phyloP scores from a whole-genome alignment of 2,329 filamentous ascomycete genomes.

The Fusarium stilboides region DNA sequence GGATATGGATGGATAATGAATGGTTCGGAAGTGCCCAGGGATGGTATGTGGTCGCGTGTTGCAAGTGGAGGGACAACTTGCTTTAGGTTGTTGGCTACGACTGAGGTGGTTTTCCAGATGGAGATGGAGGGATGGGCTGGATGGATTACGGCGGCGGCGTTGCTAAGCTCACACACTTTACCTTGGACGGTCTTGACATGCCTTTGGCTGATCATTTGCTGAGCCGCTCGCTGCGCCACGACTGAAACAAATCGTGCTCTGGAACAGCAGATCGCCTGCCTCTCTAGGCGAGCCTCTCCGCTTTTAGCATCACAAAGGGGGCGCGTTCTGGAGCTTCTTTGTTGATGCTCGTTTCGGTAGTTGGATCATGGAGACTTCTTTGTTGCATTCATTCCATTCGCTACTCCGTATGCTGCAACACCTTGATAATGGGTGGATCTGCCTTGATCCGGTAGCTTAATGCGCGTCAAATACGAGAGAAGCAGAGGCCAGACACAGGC shows the following conservation, averaged over 20 bases:
- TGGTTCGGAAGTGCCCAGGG: slow-evolving; percentile 24
- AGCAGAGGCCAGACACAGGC: background rate
- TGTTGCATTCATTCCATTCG: slow-evolving; percentile 20
- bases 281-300: slow-evolving; percentile 22
- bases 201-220: background rate
- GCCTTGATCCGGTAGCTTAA: slow-evolving; percentile 3
- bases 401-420: slow-evolving; percentile 11
- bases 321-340: slow-evolving; percentile 7
- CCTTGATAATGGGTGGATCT: slow-evolving; percentile 11
- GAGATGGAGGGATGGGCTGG: background rate
- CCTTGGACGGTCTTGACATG: slow-evolving; percentile 11
- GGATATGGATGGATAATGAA: slow-evolving; percentile 14
- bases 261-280: slow-evolving; percentile 20
- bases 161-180: slow-evolving; percentile 11
- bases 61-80: slow-evolving; percentile 12
- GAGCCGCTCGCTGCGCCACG: slow-evolving; percentile 25
- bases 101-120: background rate
- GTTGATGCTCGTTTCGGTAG: slow-evolving; percentile 12
- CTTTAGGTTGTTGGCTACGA: background rate
- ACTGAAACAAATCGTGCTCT: slow-evolving; percentile 33
- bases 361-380: slow-evolving; percentile 7
- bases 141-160: slow-evolving; percentile 1
- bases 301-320: slow-evolving; percentile 35
- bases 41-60: slow-evolving; percentile 46
- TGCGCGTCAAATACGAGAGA: slow-evolving; percentile 11